Evolutionary conservation across 2,329 filamentous ascomycete species (phyloP), one percentile per base, ranked within the genome.

Genomic region (Cryphonectria carpinicola): DNA sequence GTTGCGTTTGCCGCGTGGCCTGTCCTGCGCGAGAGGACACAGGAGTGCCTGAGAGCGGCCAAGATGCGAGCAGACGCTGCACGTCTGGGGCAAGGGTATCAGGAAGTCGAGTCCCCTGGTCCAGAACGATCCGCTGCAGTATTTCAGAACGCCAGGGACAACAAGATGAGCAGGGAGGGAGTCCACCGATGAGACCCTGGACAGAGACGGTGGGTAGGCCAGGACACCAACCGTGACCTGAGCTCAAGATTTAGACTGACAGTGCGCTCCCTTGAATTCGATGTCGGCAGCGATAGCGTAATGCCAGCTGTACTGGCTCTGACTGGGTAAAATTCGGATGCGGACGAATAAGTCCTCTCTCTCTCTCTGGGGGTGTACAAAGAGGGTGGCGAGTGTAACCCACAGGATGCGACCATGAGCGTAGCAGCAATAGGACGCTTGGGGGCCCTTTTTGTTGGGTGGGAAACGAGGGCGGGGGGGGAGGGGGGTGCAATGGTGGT

Each of bases 321-420:
- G 25, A 19, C 54, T 58, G 54, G 54, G 32, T 35, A 61, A 11
- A 19, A 7, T 17, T 22, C 58, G 58, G 22, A 22, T 22, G 46
- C 46, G 22, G 22, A n/a, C 46, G 46, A 49, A 49, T 49, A n/a
- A 46, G 17, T 46, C 32, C 19, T 46, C 22, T n/a, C 28, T 28
- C 28, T 49, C 46, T 10, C 5, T 22, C 17, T 32, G 14, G 43
- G n/a, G 25, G 19, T 39, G 28, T n/a, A 39, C 58, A 14, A 22
- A 61, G 32, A 22, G 35, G 58, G 58, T 61, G 58, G 58, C 58
- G 58, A 39, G 58, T 61, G 58, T 61, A 39, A 61, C 58, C 17
- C 17, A 35, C 58, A 61, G 58, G 58, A 58, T 58, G 54, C 54
- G 6, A 32, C 25, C 19, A 3, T 13, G 54, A 32, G 25, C 25